Evolutionary conservation across 164 flowering plant species (phyloP).

Genomic region (Platanus orientalis): DNA sequence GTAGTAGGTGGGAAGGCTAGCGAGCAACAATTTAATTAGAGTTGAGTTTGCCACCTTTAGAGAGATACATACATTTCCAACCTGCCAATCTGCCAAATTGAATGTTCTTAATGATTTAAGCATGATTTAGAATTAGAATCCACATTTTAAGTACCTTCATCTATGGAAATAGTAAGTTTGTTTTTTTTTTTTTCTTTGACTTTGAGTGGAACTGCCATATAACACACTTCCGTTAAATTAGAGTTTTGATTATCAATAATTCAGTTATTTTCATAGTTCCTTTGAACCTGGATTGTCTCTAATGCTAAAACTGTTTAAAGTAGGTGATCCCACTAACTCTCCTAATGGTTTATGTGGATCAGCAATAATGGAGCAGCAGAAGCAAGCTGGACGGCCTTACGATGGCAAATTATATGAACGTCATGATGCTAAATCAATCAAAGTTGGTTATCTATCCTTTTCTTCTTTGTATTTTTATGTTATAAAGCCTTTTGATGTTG

Average conservation of each 20-base stretch:
- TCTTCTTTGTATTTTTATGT: neutral
- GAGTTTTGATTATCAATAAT: neutral
- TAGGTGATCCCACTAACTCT: constrained; percentile 6
- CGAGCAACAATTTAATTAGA: no score
- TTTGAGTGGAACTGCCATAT: no score
- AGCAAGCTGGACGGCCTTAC: constrained; percentile 38
- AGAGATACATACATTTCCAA: no score
- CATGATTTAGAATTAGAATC: no score
- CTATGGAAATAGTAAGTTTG: neutral
- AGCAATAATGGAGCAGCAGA: constrained; percentile 43
- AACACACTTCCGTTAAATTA: no score
- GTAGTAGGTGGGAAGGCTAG: no score
- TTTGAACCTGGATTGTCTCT: neutral
- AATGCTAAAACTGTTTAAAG: neutral
- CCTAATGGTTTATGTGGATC: constrained; percentile 16
- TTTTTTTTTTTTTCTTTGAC: neutral
- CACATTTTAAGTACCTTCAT: neutral
- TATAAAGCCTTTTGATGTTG: no score
- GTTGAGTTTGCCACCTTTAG: no score
- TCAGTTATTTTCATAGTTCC: neutral
- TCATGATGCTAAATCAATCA: constrained; percentile 38
- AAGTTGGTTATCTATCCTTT: constrained; percentile 32
- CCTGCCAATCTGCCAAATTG: no score
- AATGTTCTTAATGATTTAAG: no score
- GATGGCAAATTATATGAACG: constrained; percentile 58